Conservation (phyloP, 352 stramenopile species). For the Albugo candida region DNA sequence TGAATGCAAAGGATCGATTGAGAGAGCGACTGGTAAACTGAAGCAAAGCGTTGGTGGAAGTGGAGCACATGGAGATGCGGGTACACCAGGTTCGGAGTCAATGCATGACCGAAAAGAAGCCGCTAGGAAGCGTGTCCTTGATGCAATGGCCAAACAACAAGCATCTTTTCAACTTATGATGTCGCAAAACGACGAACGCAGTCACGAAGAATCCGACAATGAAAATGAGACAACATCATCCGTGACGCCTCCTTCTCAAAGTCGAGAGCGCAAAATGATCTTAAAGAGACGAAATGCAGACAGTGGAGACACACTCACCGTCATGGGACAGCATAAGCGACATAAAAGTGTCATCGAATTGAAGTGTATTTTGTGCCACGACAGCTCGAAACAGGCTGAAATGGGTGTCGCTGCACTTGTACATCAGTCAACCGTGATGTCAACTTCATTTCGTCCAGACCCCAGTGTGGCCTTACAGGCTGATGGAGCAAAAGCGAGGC, state of each 20-base stretch:
- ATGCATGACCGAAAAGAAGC: constrained; percentile 62
- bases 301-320: too few relatives aligned
- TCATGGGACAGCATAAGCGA: constrained; percentile 16
- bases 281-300: too few relatives aligned
- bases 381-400: constrained; percentile 52
- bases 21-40: constrained; percentile 9
- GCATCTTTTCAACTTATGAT: constrained; percentile 76
- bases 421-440: constrained; percentile 72
- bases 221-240: constrained; percentile 14
- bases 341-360: constrained; percentile 26
- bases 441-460: constrained; percentile 48
- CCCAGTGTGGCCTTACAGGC: constrained; percentile 31
- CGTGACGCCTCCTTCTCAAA: neutral
- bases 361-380: constrained; percentile 76
- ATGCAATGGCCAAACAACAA: constrained; percentile 63
- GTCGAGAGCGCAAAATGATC: too few relatives aligned
- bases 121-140: constrained; percentile 52
- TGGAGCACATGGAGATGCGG: neutral
- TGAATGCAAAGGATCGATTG: constrained; percentile 17
- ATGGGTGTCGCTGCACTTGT: constrained; percentile 74
- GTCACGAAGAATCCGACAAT: constrained; percentile 4
- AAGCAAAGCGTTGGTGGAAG: neutral
- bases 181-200: constrained; percentile 12
- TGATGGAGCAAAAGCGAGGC: constrained; percentile 30
- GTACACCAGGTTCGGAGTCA: constrained; percentile 4